Conservation (phyloP, 306 rosid species). For the Dryas alaskensis region DNA sequence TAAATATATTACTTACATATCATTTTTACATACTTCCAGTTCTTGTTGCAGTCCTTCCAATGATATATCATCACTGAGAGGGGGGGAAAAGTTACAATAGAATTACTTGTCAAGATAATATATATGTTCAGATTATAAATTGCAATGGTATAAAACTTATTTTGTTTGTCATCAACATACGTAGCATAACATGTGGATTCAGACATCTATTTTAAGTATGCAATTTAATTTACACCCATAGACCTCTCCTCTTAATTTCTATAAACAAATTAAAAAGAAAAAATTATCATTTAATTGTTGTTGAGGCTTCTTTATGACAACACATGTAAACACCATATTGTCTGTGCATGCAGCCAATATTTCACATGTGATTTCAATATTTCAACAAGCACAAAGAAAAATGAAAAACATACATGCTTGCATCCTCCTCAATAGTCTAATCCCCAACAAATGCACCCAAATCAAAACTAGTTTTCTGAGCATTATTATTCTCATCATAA, state of each 20-base stretch:
- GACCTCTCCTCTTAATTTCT: background rate
- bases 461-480: constrained; percentile 51
- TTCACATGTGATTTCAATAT: background rate
- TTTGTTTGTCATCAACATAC: background rate
- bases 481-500: constrained; percentile 32
- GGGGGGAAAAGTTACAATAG: background rate
- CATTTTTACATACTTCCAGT: constrained; percentile 80
- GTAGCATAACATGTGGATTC: background rate
- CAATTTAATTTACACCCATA: background rate
- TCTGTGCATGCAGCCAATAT: background rate
- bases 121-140: background rate
- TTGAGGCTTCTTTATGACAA: background rate
- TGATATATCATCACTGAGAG: constrained; percentile 66
- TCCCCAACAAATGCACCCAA: constrained; percentile 86
- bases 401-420: constrained; percentile 44
- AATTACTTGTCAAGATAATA: background rate
- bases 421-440: constrained; percentile 70
- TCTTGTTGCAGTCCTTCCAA: constrained; percentile 92
- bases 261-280: background rate
- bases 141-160: background rate
- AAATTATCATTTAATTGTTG: background rate
- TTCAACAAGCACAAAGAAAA: background rate
- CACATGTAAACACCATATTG: background rate
- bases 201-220: background rate
- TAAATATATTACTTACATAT: constrained; percentile 48